Percentiles rank a stretch among this genome's conserved stretches.
phyloP scores from a whole-genome alignment of 345 rosid species.

The Salix suchowensis region DNA sequence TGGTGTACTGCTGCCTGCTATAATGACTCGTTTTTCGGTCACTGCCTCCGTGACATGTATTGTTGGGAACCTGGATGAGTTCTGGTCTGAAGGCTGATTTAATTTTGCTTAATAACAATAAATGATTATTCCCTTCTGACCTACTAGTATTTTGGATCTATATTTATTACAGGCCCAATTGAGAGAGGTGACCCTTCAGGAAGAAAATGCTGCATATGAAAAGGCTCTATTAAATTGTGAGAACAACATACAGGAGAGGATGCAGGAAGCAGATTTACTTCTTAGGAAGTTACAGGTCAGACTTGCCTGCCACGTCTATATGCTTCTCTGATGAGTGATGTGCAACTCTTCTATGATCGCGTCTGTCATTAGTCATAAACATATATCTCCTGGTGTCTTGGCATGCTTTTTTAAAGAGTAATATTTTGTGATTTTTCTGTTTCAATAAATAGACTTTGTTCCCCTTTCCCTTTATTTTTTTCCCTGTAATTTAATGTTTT shows the following conservation, averaged over 20 bases:
- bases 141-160: neutral
- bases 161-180: conserved; percentile 51
- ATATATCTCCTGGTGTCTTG: neutral
- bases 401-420: neutral
- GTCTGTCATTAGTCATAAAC: neutral
- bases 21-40: no score
- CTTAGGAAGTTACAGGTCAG: conserved; percentile 56
- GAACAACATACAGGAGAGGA: conserved; percentile 57
- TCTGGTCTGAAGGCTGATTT: neutral
- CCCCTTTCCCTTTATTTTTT: neutral
- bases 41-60: neutral
- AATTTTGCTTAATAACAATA: neutral
- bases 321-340: neutral
- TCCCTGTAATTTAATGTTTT: neutral
- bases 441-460: neutral
- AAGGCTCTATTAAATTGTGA: conserved; percentile 78
- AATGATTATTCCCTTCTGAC: neutral
- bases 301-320: neutral
- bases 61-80: neutral
- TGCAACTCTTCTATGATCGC: neutral
- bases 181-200: conserved; percentile 65
- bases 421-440: neutral
- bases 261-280: conserved; percentile 59
- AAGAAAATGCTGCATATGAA: conserved; percentile 74
- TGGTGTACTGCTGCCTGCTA: no score